Conservation (phyloP, 2,329 filamentous ascomycete species). For the Aspergillus sp. region DNA sequence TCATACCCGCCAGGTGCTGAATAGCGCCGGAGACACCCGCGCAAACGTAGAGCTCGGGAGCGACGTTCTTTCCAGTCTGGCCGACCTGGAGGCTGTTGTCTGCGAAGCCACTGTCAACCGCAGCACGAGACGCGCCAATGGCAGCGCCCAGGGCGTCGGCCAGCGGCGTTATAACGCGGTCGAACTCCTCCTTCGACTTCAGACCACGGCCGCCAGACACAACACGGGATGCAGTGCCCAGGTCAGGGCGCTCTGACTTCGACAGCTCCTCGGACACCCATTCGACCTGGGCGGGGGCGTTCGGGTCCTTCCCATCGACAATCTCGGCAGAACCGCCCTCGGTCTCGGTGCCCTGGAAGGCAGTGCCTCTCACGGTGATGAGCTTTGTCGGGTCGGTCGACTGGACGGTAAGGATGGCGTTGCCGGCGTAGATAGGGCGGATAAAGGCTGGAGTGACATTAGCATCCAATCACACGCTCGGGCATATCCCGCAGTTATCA, state of each 20-base stretch:
- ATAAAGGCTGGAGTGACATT: constrained; percentile 57
- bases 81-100: constrained; percentile 98
- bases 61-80: constrained; percentile 97
- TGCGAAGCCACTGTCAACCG: constrained; percentile 93
- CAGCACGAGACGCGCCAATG: constrained; percentile 86
- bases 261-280: constrained; percentile 92
- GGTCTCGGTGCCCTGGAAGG: constrained; percentile 67
- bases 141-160: constrained; percentile 91
- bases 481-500: not conserved
- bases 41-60: constrained; percentile 87
- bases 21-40: constrained; percentile 96
- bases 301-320: constrained; percentile 76
- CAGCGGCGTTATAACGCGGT: constrained; percentile 81
- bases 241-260: constrained; percentile 87
- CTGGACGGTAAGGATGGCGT: constrained; percentile 92
- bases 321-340: constrained; percentile 66
- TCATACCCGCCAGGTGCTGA: constrained; percentile 98
- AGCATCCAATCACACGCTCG: constrained; percentile 12
- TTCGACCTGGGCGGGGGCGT: constrained; percentile 61
- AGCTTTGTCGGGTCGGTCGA: constrained; percentile 78
- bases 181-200: constrained; percentile 97
- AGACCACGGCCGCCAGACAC: constrained; percentile 90
- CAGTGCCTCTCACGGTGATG: constrained; percentile 85
- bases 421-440: constrained; percentile 93
- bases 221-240: constrained; percentile 78